phyloP scores from a whole-genome alignment of 2,329 filamentous ascomycete genomes.

The Raffaelea albimanens region DNA sequence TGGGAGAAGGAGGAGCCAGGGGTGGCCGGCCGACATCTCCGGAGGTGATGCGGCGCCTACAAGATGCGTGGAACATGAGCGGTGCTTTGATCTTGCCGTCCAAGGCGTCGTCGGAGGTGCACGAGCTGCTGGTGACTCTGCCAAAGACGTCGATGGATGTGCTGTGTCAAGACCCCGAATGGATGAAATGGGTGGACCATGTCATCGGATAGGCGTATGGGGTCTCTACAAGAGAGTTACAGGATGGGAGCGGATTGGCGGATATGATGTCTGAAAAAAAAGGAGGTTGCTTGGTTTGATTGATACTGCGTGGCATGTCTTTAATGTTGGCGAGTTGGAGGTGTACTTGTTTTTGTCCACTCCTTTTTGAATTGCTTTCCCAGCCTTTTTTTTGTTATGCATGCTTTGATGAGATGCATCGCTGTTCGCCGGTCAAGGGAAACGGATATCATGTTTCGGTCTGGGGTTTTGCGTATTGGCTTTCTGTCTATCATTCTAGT shows the following conservation, averaged over 20 bases:
- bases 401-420: neutral
- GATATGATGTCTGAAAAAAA: no score
- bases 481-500: no score
- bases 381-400: neutral
- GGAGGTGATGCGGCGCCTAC: constrained; percentile 21
- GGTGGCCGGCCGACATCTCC: constrained; percentile 10
- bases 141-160: constrained; percentile 19
- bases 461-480: no score
- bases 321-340: no score
- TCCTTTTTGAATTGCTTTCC: neutral
- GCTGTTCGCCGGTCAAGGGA: no score
- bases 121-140: constrained; percentile 23
- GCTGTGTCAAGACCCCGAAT: constrained; percentile 17
- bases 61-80: constrained; percentile 20
- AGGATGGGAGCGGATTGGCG: no score
- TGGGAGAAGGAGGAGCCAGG: neutral
- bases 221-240: no score
- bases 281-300: no score
- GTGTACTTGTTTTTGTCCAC: no score
- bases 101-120: constrained; percentile 11
- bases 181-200: constrained; percentile 20
- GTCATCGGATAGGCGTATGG: constrained; percentile 13
- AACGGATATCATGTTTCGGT: no score
- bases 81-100: constrained; percentile 24
- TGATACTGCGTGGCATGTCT: no score